Base-by-base conservation (phyloP, 169 alveolate genomes). In the Cryptosporidium felis region DNA sequence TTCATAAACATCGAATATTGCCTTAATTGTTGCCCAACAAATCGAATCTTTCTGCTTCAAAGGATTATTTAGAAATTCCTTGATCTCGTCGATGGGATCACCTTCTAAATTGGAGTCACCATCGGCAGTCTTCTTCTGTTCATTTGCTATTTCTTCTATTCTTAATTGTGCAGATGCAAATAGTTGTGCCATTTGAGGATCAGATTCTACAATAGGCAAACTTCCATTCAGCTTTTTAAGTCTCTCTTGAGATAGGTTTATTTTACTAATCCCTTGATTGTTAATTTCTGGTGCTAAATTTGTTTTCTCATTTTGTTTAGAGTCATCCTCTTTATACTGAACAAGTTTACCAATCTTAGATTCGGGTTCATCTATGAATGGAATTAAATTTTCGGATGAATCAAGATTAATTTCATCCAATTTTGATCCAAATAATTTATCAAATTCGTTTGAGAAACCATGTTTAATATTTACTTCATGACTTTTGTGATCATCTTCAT, bases 111-210 rank as follows among this genome's bases (percentile, higher is more conserved):
- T 28, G 1, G 23, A 16, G 23, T 16, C 46, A 49, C 41, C 23
- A 12, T 74, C 42, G 16, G 18, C 6, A 8, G 49, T 14, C 26
- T 18, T 53, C 2, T 21, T 41, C 56, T 74, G 74, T 14, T 53
- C 42, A n/a, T 49, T 74, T 36, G 34, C 26, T 32, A 74, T 74
- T 21, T 74, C 85, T 9, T 74, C 85, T 23, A 74, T 30, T 49
- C 61, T 58, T 4, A 74, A 6, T 36, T 74, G 85, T 26, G 85
- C 85, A 53, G 85, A 74, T 23, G 85, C 85, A 5, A 74, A 74
- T 30, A 74, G 28, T 32, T 74, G 85, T 40, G 85, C 85, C 63
- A 74, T 30, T 18, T 74, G 74, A 10, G 85, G 85, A 30, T 74
- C 85, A 5, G 66, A 49, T 28, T 74, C 61, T 5, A 74, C 58